Evolutionary conservation across 1,284 basidiomycete species (phyloP).

Genomic region (Sporisorium scitamineum): DNA sequence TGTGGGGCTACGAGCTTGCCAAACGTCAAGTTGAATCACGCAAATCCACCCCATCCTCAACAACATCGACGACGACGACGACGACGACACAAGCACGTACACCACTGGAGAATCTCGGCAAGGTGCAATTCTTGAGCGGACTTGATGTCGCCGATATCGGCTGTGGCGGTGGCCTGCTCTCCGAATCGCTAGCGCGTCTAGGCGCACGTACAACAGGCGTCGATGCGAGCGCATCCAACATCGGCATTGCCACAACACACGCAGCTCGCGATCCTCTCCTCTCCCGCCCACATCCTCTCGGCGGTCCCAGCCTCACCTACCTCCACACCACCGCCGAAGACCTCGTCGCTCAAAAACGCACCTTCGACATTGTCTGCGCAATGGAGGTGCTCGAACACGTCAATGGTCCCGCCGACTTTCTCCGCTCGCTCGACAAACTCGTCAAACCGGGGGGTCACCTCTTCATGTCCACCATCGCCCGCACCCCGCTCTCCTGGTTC

Average conservation of each 20-base stretch:
- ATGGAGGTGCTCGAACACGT: constrained; percentile 99
- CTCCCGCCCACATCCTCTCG: constrained; percentile 18
- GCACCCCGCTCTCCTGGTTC: constrained; percentile 88
- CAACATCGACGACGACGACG: constrained; percentile 44
- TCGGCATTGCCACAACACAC: constrained; percentile 86
- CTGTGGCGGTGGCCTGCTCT: constrained; percentile 93
- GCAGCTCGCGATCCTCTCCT: constrained; percentile 79
- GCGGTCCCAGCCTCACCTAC: constrained; percentile 74
- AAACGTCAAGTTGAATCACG: constrained; percentile 28
- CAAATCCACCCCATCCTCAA: constrained; percentile 62
- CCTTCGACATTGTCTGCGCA: constrained; percentile 92
- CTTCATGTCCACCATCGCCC: constrained; percentile 94
- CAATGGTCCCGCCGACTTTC: constrained; percentile 85
- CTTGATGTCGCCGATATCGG: constrained; percentile 85
- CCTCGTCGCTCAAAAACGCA: constrained; percentile 73
- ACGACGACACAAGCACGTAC: constrained; percentile 59
- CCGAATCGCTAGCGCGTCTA: constrained; percentile 89
- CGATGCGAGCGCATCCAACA: constrained; percentile 89
- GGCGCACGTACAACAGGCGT: constrained; percentile 88
- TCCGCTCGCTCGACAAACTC: constrained; percentile 57
- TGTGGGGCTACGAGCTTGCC: constrained; percentile 62
- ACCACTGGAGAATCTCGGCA: constrained; percentile 63
- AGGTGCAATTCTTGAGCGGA: constrained; percentile 71
- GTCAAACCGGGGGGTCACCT: constrained; percentile 88
- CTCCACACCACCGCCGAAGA: constrained; percentile 83